phyloP scores from a whole-genome alignment of 2,329 filamentous ascomycete genomes.

The Aspergillus cejpii region DNA sequence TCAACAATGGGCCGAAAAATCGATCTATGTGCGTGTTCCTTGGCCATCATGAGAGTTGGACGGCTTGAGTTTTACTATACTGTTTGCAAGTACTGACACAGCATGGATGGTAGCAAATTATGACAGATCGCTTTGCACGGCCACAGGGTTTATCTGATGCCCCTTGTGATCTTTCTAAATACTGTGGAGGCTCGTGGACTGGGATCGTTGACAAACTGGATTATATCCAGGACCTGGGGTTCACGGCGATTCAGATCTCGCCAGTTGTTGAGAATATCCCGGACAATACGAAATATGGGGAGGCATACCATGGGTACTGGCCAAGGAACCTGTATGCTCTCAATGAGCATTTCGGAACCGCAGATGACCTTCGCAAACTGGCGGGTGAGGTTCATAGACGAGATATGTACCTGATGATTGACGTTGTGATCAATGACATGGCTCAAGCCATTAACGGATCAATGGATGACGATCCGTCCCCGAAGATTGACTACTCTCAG shows the following conservation, averaged over 20 bases:
- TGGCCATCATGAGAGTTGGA: not conserved
- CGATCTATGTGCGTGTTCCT: constrained; percentile 42
- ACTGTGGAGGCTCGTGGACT: constrained; percentile 57
- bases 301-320: constrained; percentile 46
- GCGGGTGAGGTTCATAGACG: constrained; percentile 38
- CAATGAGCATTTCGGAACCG: constrained; percentile 44
- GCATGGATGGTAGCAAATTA: constrained; percentile 37
- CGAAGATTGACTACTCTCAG: constrained; percentile 14
- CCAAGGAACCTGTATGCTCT: constrained; percentile 41
- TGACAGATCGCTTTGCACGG: constrained; percentile 53
- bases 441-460: constrained; percentile 12
- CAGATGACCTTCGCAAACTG: constrained; percentile 40
- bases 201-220: constrained; percentile 51
- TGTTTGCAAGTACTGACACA: not conserved
- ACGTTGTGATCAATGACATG: constrained; percentile 41
- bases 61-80: not conserved
- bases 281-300: constrained; percentile 30
- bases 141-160: constrained; percentile 35
- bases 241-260: constrained; percentile 35
- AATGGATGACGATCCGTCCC: not conserved
- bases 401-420: constrained; percentile 47
- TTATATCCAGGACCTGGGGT: constrained; percentile 44
- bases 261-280: constrained; percentile 35
- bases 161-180: constrained; percentile 27
- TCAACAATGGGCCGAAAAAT: constrained; percentile 47